Percentiles rank a stretch among this genome's conserved stretches.
Evolutionary conservation across 1,284 basidiomycete species (phyloP).

Genomic region (Rhodotorula glutinis): DNA sequence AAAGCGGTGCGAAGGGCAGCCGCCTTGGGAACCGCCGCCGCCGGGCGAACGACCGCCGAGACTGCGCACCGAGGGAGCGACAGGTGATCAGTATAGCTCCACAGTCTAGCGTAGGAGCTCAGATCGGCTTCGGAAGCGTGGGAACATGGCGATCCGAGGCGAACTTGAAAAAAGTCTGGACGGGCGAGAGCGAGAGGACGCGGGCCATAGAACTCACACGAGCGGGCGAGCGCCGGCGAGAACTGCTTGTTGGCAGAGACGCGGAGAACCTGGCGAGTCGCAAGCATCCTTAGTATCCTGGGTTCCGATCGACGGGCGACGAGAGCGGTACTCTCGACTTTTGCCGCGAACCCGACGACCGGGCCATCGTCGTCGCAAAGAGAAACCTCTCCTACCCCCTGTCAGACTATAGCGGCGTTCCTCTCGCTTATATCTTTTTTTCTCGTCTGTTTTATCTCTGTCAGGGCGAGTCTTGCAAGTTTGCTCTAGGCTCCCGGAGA

Average conservation of each 20-base stretch:
- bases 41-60: conserved; percentile 31
- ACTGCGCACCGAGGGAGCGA: conserved; percentile 3
- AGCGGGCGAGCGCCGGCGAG: conserved; percentile 22
- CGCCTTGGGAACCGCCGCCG: conserved; percentile 13
- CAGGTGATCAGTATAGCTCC: background rate
- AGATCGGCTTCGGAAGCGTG: too few species aligned
- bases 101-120: too few species aligned
- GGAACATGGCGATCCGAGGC: background rate
- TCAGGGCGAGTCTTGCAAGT: too few species aligned
- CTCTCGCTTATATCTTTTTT: too few species aligned
- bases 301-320: background rate
- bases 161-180: background rate
- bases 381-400: too few species aligned
- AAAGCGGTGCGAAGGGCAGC: conserved; percentile 17
- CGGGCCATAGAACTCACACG: conserved; percentile 12
- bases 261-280: conserved; percentile 31
- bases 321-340: too few species aligned
- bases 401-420: too few species aligned
- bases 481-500: too few species aligned
- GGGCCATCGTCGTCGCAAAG: too few species aligned
- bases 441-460: too few species aligned
- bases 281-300: conserved; percentile 19
- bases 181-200: background rate
- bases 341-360: too few species aligned
- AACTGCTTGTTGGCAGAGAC: conserved; percentile 26